These are phyloP conservation scores for Chytriomyces hyalinus DNA, from an alignment of 192 early-diverging fungal genomes.

Conservation along the genomic window DNA sequence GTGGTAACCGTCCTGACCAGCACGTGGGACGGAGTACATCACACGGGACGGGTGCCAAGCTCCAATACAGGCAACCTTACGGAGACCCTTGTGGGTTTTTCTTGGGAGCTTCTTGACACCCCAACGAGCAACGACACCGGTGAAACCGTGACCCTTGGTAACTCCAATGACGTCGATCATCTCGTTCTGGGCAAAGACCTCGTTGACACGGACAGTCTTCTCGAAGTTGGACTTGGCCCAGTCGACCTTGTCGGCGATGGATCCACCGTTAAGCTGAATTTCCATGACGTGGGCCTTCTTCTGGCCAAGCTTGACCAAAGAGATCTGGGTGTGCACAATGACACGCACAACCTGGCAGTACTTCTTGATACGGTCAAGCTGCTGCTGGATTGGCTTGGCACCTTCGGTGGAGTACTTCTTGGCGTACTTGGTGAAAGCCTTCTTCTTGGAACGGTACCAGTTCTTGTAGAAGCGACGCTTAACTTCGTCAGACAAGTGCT, in stretches of 20 bases:
- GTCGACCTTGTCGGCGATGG: constrained; percentile 94
- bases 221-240: constrained; percentile 98
- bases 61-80: constrained; percentile 99
- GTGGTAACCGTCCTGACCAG: constrained; percentile 99
- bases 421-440: constrained; percentile 99
- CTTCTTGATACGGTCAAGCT: constrained; percentile 99
- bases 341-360: constrained; percentile 98
- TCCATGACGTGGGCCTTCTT: constrained; percentile 99
- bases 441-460: constrained; percentile 99
- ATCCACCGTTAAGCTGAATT: constrained; percentile 99
- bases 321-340: constrained; percentile 96
- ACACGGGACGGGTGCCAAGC: constrained; percentile 95
- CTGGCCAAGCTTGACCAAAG: constrained; percentile 92
- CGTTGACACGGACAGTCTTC: constrained; percentile 86
- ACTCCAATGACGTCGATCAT: constrained; percentile 98
- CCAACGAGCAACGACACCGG: constrained; percentile 99
- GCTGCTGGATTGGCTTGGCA: constrained; percentile 81
- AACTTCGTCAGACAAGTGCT: constrained; percentile 96
- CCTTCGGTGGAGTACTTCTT: constrained; percentile 88
- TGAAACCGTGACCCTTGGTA: constrained; percentile 99
- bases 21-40: constrained; percentile 98
- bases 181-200: constrained; percentile 98
- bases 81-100: constrained; percentile 99
- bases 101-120: constrained; percentile 99
- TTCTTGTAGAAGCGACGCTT: constrained; percentile 99